These are phyloP conservation scores for Ballota nigra DNA, from an alignment of 257 asterid species.

Conservation along the genomic window DNA sequence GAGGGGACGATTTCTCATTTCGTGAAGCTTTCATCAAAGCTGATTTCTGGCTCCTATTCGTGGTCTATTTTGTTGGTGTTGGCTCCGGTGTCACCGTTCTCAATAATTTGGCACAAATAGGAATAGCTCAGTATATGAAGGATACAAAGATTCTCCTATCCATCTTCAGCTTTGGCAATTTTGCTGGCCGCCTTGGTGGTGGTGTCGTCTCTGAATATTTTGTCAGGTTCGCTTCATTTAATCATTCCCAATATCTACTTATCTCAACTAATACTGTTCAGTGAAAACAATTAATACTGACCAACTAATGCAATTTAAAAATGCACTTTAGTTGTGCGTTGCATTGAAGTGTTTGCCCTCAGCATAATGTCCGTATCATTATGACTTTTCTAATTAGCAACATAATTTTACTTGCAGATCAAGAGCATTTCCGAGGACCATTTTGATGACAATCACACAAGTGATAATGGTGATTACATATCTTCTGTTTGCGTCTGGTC, in stretches of 20 bases:
- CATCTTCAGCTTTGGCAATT: conserved; percentile 70
- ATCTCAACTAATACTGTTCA: neutral
- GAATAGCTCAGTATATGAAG: conserved; percentile 51
- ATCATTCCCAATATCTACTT: neutral
- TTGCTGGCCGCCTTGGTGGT: conserved; percentile 76
- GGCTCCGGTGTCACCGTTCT: conserved; percentile 77
- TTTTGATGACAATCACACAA: conserved; percentile 63
- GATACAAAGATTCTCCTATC: conserved; percentile 57
- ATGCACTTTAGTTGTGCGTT: too few species aligned
- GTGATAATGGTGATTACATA: conserved; percentile 49
- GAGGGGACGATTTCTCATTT: conserved; percentile 67
- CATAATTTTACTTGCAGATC: conserved; percentile 37
- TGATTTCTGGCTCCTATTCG: conserved; percentile 74
- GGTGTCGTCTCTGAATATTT: conserved; percentile 62
- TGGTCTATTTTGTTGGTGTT: conserved; percentile 66
- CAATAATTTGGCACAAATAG: conserved; percentile 75
- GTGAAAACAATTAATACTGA: too few species aligned
- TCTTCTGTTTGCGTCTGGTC: conserved; percentile 58
- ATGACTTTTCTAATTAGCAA: neutral
- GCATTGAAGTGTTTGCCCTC: too few species aligned
- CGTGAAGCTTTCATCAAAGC: conserved; percentile 63
- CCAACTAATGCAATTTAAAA: too few species aligned
- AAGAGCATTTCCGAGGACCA: conserved; percentile 61
- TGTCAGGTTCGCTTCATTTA: conserved; percentile 44
- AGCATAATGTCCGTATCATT: too few species aligned